A percentile compares a stretch with the other conserved stretches of the same genome.
These are phyloP conservation scores for Cryptococcus wingfieldii DNA, from an alignment of 1,284 basidiomycete species.

Conservation along the genomic window DNA sequence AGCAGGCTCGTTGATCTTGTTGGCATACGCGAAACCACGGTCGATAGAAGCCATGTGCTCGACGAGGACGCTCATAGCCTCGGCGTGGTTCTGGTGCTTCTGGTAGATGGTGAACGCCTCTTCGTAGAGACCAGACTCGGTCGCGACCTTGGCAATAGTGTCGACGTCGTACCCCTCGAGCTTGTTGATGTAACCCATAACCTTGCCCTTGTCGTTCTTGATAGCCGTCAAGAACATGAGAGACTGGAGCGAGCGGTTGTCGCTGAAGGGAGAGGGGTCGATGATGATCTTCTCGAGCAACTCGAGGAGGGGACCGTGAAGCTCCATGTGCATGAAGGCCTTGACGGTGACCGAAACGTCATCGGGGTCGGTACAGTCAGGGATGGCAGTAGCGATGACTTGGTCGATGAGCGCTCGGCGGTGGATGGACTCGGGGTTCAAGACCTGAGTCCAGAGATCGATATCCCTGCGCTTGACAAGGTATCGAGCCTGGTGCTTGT, in stretches of 20 bases:
- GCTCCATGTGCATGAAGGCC: conserved; percentile 94
- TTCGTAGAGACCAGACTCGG: conserved; percentile 92
- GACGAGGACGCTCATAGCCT: conserved; percentile 96
- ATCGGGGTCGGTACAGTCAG: conserved; percentile 96
- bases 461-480: conserved; percentile 93
- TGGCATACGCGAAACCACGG: conserved; percentile 91
- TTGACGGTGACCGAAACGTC: conserved; percentile 99
- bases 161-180: conserved; percentile 90
- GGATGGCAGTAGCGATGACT: conserved; percentile 88
- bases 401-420: conserved; percentile 94
- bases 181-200: conserved; percentile 97
- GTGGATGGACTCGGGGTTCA: conserved; percentile 83
- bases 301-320: conserved; percentile 96
- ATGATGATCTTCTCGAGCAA: conserved; percentile 98
- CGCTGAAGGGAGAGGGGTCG: conserved; percentile 94
- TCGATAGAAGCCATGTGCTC: conserved; percentile 98
- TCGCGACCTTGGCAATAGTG: conserved; percentile 96
- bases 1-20: conserved; percentile 93
- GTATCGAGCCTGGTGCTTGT: conserved; percentile 99
- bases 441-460: conserved; percentile 95
- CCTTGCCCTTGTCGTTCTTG: conserved; percentile 97
- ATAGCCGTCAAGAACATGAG: conserved; percentile 92
- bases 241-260: conserved; percentile 94
- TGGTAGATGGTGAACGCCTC: conserved; percentile 95
- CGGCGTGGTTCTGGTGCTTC: conserved; percentile 88